Evolutionary conservation across 306 rosid genomes (phyloP).

Genomic region (Coriaria nepalensis): DNA sequence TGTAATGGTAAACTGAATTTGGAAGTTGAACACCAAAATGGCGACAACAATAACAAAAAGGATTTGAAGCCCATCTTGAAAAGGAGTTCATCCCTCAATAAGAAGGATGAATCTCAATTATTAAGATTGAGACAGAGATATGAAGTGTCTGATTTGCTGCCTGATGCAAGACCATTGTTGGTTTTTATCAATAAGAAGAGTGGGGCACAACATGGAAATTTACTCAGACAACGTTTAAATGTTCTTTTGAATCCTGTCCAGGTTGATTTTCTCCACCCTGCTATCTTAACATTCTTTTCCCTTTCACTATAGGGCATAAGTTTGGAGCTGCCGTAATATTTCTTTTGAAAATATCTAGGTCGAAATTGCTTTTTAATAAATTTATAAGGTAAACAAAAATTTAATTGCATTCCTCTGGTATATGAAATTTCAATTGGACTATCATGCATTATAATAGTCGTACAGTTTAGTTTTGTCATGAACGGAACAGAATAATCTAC

Average conservation of each 20-base stretch:
- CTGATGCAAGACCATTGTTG: constrained; percentile 85
- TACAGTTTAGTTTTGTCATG: too few relatives aligned
- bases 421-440: too few relatives aligned
- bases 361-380: too few relatives aligned
- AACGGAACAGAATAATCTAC: too few relatives aligned
- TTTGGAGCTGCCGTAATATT: too few relatives aligned
- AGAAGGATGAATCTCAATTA: constrained; percentile 51
- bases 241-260: constrained; percentile 82
- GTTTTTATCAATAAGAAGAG: constrained; percentile 97
- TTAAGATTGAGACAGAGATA: constrained; percentile 50
- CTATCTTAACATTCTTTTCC: too few relatives aligned
- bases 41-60: constrained; percentile 34
- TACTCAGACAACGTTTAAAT: constrained; percentile 67
- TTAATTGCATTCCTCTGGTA: too few relatives aligned
- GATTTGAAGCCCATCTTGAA: constrained; percentile 40
- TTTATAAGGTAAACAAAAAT: too few relatives aligned
- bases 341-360: too few relatives aligned
- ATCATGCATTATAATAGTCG: too few relatives aligned
- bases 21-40: constrained; percentile 50
- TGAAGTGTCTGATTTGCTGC: constrained; percentile 67
- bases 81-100: constrained; percentile 41
- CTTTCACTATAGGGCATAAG: too few relatives aligned
- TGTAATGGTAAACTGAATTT: constrained; percentile 30
- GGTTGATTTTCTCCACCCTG: too few relatives aligned
- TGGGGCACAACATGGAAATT: constrained; percentile 97